phyloP scores from a whole-genome alignment of 2,329 filamentous ascomycete species.

The Neoascochyta sp. region DNA sequence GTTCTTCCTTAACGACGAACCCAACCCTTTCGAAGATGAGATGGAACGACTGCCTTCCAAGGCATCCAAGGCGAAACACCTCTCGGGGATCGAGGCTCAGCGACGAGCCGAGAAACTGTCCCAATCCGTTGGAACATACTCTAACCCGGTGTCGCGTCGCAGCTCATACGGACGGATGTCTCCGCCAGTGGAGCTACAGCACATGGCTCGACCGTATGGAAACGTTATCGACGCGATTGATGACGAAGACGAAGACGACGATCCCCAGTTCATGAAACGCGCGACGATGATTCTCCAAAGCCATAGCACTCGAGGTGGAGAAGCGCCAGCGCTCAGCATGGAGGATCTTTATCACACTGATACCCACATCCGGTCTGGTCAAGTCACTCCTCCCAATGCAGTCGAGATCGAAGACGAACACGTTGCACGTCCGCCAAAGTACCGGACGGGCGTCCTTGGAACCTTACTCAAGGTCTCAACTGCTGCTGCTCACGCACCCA shows the following conservation, averaged over 20 bases:
- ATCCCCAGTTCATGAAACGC: slow-evolving; percentile 39
- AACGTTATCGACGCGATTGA: slow-evolving; percentile 20
- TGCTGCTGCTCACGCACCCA: slow-evolving; percentile 11
- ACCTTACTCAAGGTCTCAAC: slow-evolving; percentile 58
- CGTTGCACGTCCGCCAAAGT: slow-evolving; percentile 63
- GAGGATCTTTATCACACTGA: slow-evolving; percentile 33
- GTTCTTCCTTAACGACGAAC: slow-evolving; percentile 32
- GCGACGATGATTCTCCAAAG: slow-evolving; percentile 39
- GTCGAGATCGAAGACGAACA: slow-evolving; percentile 58
- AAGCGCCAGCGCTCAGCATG: slow-evolving; percentile 13
- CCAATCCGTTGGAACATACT: slow-evolving; percentile 35
- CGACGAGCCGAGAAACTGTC: slow-evolving; percentile 35
- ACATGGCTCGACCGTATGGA: slow-evolving; percentile 14
- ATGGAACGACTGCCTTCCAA: slow-evolving; percentile 6
- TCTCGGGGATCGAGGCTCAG: slow-evolving; percentile 35
- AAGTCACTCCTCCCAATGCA: slow-evolving; percentile 47
- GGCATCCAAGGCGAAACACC: slow-evolving; percentile 22
- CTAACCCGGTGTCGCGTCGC: slow-evolving; percentile 34
- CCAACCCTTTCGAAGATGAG: slow-evolving; percentile 33
- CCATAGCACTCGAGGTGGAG: slow-evolving; percentile 23
- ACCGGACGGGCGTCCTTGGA: slow-evolving; percentile 69
- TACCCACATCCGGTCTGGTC: slow-evolving; percentile 41
- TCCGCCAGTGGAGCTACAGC: slow-evolving; percentile 19
- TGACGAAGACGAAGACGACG: slow-evolving; percentile 26
- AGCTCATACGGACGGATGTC: slow-evolving; percentile 31